Percentiles rank a stretch among this genome's conserved stretches.
Evolutionary conservation across 164 flowering plant genomes (phyloP).

Genomic region (Kingdonia uniflora): DNA sequence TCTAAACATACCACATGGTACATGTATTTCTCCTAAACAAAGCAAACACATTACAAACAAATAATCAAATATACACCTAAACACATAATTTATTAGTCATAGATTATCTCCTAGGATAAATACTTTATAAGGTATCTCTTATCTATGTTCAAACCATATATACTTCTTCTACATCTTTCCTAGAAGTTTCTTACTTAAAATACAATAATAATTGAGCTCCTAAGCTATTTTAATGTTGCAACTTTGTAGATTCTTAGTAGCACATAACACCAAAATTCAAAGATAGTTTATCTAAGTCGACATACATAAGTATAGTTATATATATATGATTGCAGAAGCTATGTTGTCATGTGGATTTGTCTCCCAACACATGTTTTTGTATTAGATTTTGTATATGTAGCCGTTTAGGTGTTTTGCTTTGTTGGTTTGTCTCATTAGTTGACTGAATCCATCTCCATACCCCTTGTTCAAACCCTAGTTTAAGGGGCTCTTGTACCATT

Average conservation of each 20-base stretch:
- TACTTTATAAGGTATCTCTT: too few relatives aligned
- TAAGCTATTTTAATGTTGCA: constrained; percentile 3
- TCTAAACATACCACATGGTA: too few relatives aligned
- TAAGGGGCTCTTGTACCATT: constrained; percentile 19
- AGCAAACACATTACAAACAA: too few relatives aligned
- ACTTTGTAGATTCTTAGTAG: constrained; percentile 18
- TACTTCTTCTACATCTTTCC: not conserved
- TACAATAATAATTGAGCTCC: not conserved
- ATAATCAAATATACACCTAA: not conserved
- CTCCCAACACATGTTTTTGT: constrained; percentile 19
- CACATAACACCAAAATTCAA: constrained; percentile 24
- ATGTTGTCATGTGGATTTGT: constrained; percentile 35
- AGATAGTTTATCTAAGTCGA: constrained; percentile 22
- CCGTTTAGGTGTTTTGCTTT: constrained; percentile 31
- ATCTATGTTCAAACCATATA: not conserved
- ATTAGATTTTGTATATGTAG: constrained; percentile 13
- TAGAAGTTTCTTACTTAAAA: constrained; percentile 6
- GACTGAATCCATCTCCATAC: constrained; percentile 17
- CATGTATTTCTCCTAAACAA: too few relatives aligned
- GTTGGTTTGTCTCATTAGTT: constrained; percentile 30
- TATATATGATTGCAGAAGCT: constrained; percentile 1
- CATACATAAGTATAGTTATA: constrained; percentile 11
- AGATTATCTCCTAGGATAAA: constrained; percentile 3
- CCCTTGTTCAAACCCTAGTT: constrained; percentile 12
- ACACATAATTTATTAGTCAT: too few relatives aligned